Base-by-base conservation (phyloP, 768 basidiomycete species). In the Trametes cubensis region DNA sequence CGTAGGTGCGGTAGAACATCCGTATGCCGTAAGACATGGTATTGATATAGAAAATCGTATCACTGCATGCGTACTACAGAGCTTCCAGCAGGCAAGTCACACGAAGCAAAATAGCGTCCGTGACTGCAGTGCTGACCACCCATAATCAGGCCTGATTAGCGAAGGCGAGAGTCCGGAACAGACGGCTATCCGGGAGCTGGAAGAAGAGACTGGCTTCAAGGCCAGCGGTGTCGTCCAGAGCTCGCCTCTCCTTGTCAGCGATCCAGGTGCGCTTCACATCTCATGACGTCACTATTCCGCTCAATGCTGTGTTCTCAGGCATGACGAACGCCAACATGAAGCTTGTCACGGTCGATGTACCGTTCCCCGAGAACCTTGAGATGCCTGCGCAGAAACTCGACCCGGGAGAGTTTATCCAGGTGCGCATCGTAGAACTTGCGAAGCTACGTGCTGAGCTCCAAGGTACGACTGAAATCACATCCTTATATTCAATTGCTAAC, bases 291-390 rank as follows among this genome's bases (percentile, higher is more conserved):
- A n/a, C 58, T 14, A 13, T 11, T 34, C 17, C 39, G 1, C 42
- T 39, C 40, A 54, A 25, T 54, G 34, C 38, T 0, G 18, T 17
- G 45, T 20, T 8, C 18, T 23, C 28, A 92, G 94, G 95, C 11
- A 95, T 98, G 94, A 90, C 92, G 20, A 94, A 87, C 46, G 91
- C 95, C 14, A 96, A 91, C 71, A 95, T 95, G 92, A 88, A 92
- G 68, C 83, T 97, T 21, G 86, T 93, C 49, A 80, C 88, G 18
- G 78, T 95, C 28, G 80, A 82, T 61, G 89, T 94, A 46, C 72
- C 78, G 38, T 78, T 98, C 57, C 78, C 83, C n/a, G 85, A 84
- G 62, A 73, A 82, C 67, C 76, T 96, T 64, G 83, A 88, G 63
- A 80, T 79, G 17, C 94, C 94, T 0, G 76, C 81, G 13, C 86